Evolutionary conservation across 1,139 yeast genomes (phyloP).

Genomic region (Tardiomyces digboiensis): DNA sequence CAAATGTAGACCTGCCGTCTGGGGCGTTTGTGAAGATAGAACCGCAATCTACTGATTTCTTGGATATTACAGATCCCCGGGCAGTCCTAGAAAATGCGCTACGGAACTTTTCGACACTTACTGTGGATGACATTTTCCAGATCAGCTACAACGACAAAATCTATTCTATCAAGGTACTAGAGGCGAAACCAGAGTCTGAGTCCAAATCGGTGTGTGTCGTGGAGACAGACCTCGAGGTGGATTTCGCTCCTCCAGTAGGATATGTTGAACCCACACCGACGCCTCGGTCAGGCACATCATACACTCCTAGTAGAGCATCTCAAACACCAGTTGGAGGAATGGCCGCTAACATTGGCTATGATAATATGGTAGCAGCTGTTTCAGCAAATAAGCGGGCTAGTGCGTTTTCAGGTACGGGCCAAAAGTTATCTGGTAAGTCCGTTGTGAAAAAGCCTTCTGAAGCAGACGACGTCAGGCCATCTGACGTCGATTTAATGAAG

Average conservation of each 20-base stretch:
- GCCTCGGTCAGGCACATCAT: slow-evolving; percentile 21
- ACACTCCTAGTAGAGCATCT: slow-evolving; percentile 8
- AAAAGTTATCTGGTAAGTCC: slow-evolving; percentile 60
- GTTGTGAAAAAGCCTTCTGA: slow-evolving; percentile 14
- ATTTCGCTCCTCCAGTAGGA: slow-evolving; percentile 98
- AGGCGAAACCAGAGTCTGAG: slow-evolving; percentile 70
- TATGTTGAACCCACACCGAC: slow-evolving; percentile 65
- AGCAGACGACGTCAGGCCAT: slow-evolving; percentile 8
- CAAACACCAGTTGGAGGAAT: slow-evolving; percentile 37
- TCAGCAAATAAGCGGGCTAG: slow-evolving; percentile 8
- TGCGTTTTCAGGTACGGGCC: slow-evolving; percentile 54
- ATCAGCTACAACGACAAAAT: slow-evolving; percentile 73
- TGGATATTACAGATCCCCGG: slow-evolving; percentile 92
- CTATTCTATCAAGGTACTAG: slow-evolving; percentile 77
- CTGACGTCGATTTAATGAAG: slow-evolving; percentile 17
- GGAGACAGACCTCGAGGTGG: slow-evolving; percentile 95
- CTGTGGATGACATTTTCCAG: slow-evolving; percentile 79
- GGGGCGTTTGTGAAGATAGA: slow-evolving; percentile 90
- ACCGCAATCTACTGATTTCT: slow-evolving; percentile 89
- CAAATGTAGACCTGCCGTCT: slow-evolving; percentile 66
- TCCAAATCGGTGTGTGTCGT: slow-evolving; percentile 78
- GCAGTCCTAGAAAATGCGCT: slow-evolving; percentile 92
- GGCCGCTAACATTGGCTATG: slow-evolving; percentile 71
- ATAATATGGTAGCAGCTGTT: slow-evolving; percentile 42
- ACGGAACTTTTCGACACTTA: slow-evolving; percentile 80